Base-by-base conservation (phyloP, 2,329 filamentous ascomycete genomes). In the Thielaviopsis punctulata region DNA sequence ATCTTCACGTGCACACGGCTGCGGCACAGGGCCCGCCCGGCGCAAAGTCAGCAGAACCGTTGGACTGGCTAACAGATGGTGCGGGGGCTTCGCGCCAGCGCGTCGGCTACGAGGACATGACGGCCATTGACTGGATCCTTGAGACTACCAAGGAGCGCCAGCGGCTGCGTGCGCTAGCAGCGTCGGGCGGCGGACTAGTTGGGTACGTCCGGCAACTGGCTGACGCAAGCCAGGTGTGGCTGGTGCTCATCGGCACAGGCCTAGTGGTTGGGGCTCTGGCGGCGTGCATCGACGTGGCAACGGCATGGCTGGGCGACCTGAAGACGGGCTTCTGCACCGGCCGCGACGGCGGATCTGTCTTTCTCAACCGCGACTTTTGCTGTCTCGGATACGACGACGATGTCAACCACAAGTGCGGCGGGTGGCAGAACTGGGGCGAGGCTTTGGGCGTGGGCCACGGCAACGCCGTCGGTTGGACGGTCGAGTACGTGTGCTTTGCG, bases 111-210 rank as follows among this genome's bases (percentile, higher is more conserved):
- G 90, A 95, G 62, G 85, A 98, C 67, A 73, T 95, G 64, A 95
- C 90, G 15, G 90, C 92, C 54, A 98, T 98, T 64, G 92, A 98
- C 69, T 98, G 92, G 92, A 96, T 96, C 63, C 96, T 95, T 61
- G 92, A 98, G 66, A 95, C 96, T 63, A 92, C 86, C 50, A 95
- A 95, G 65, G 92, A 98, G 68, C 79, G 92, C 19, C 87, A 94
- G 65, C 79, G 92, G 22, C 69, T 93, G 60, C 79, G 87, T n/a
- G 76, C 84, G 25, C 71, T 98, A 19, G 77, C 80, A 52, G 77
- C 83, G 0, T 78, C 76, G 59, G 76, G 80, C 4, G n/a, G 19
- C 2, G 86, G 88, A 0, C 59, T 95, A 4, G 55, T 89, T 19
- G 87, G 88, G 12, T 79, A 87, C 60, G 60, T 84, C 51, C 80